These are phyloP conservation scores for Aspergillus versicolor DNA, from an alignment of 2,329 filamentous ascomycete genomes.

Conservation along the genomic window DNA sequence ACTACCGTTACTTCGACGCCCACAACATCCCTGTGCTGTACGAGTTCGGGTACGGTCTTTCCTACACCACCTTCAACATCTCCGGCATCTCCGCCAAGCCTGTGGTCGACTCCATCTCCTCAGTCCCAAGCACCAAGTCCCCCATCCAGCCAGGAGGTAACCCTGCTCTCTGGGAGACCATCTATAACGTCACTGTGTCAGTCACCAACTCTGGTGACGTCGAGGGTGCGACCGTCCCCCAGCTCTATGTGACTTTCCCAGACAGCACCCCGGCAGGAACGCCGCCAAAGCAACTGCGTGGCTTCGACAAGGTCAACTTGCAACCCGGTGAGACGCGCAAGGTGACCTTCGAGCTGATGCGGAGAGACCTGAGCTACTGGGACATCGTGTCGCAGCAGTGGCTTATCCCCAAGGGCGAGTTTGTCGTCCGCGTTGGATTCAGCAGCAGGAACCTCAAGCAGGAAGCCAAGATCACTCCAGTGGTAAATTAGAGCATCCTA, in stretches of 20 bases:
- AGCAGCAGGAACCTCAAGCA: constrained; percentile 16
- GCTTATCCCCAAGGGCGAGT: constrained; percentile 32
- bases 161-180: constrained; percentile 21
- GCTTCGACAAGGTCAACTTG: constrained; percentile 58
- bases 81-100: constrained; percentile 64
- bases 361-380: constrained; percentile 66
- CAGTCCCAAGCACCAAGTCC: constrained; percentile 26
- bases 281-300: constrained; percentile 57
- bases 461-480: not conserved
- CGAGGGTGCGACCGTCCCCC: constrained; percentile 70
- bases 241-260: constrained; percentile 43
- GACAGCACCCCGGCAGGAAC: constrained; percentile 28
- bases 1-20: constrained; percentile 25
- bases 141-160: constrained; percentile 48
- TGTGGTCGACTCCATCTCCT: constrained; percentile 57
- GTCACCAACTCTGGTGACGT: constrained; percentile 70
- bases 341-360: constrained; percentile 54
- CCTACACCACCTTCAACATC: constrained; percentile 69
- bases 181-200: constrained; percentile 51
- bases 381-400: constrained; percentile 60
- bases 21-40: constrained; percentile 20
- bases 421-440: constrained; percentile 16
- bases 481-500: not conserved
- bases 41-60: constrained; percentile 60
- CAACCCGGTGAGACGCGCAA: constrained; percentile 37